Percentiles rank a stretch among this genome's conserved stretches.
Evolutionary conservation across 495 filamentous ascomycete genomes (phyloP).

Genomic region (Aspergillus indologenus): DNA sequence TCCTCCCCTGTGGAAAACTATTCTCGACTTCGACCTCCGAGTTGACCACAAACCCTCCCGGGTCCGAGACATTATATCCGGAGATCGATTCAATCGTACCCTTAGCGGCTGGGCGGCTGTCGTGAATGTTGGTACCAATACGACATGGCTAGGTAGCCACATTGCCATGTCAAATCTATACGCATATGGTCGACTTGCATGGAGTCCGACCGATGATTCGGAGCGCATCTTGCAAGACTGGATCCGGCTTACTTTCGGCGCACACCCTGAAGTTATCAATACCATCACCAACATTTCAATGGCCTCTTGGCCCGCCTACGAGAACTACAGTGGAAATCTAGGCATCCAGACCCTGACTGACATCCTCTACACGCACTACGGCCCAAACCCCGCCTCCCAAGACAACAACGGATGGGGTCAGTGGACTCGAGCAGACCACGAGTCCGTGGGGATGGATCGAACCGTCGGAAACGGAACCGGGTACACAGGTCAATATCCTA

Average conservation of each 20-base stretch:
- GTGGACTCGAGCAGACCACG: conserved; percentile 63
- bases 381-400: conserved; percentile 62
- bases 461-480: conserved; percentile 66
- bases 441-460: conserved; percentile 68
- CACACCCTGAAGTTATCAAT: conserved; percentile 50
- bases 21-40: conserved; percentile 64
- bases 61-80: conserved; percentile 56
- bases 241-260: conserved; percentile 62
- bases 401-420: conserved; percentile 70
- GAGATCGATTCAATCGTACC: conserved; percentile 54
- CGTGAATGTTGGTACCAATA: conserved; percentile 65
- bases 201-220: conserved; percentile 51
- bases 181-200: conserved; percentile 64
- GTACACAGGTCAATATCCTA: conserved; percentile 62
- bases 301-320: conserved; percentile 68
- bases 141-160: conserved; percentile 66
- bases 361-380: conserved; percentile 64
- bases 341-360: conserved; percentile 69
- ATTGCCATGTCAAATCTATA: conserved; percentile 71
- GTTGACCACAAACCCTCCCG: conserved; percentile 52
- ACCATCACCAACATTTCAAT: conserved; percentile 63
- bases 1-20: conserved; percentile 62
- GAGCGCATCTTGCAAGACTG: conserved; percentile 58
- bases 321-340: conserved; percentile 68
- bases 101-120: conserved; percentile 64